These are phyloP conservation scores for Piper longum DNA, from an alignment of 164 flowering plant species.

Conservation along the genomic window DNA sequence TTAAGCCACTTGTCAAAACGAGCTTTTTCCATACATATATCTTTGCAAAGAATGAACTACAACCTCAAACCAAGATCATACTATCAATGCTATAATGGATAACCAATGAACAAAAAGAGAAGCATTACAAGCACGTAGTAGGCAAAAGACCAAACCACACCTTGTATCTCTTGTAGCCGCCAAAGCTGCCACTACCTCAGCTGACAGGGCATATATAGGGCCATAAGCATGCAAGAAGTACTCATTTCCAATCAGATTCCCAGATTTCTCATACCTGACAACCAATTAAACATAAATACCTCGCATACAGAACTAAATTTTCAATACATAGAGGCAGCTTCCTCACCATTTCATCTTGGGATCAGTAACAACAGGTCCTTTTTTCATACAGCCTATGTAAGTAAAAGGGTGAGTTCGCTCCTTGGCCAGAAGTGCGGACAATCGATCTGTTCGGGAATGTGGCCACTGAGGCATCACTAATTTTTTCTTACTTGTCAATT, in stretches of 20 bases:
- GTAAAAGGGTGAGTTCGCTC: slow-evolving; percentile 45
- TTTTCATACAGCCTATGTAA: slow-evolving; percentile 83
- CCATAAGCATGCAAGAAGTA: slow-evolving; percentile 66
- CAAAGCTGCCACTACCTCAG: slow-evolving; percentile 42
- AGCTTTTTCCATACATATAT: not conserved
- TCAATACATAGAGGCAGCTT: not conserved
- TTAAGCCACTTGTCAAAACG: not conserved
- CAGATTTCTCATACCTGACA: slow-evolving; percentile 42
- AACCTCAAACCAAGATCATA: not conserved
- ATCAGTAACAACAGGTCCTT: slow-evolving; percentile 64
- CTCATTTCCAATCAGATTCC: slow-evolving; percentile 43
- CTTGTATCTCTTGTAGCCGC: slow-evolving; percentile 39
- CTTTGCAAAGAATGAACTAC: not conserved
- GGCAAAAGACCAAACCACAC: slow-evolving; percentile 8
- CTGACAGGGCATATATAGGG: slow-evolving; percentile 56
- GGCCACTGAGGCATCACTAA: not conserved
- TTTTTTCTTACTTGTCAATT: not conserved
- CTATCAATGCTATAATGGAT: not conserved
- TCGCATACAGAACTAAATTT: not conserved
- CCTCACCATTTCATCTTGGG: slow-evolving; percentile 60
- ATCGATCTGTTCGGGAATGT: slow-evolving; percentile 39
- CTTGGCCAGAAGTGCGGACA: slow-evolving; percentile 56
- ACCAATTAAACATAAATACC: slow-evolving; percentile 3
- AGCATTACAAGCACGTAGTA: not conserved
- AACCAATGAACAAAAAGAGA: not conserved